Evolutionary conservation across 2,329 filamentous ascomycete species (phyloP), one percentile per base, ranked within the genome.

Genomic region (Venturia effusa): DNA sequence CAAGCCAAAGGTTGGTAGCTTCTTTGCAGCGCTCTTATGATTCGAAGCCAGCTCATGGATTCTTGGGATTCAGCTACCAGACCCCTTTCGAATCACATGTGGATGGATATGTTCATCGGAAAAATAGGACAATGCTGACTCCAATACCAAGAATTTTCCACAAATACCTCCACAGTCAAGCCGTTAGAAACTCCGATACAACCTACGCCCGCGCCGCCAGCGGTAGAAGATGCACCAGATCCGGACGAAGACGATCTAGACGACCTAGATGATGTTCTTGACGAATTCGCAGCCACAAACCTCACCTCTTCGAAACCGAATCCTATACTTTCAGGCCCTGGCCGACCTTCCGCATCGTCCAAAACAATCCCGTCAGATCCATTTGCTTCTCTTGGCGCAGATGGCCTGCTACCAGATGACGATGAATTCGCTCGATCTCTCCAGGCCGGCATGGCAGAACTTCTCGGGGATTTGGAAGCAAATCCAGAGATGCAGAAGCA

Each of bases 221-320:
- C 62, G n/a, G 19, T 66, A 64, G 75, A 76, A 54, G 71, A 74
- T 68, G 86, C 88, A 19, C 88, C 92, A 24, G 93, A 97, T 71
- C 93, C 92, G 7, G 93, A 97, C 68, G 92, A 96, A 75, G 94
- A 94, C 75, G 90, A 94, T 69, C 79, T 94, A 24, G 90, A 97
- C 71, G 94, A 97, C 71, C 80, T 99, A 55, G 94, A 99, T 76
- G 91, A 97, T 70, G 88, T 97, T 75, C 86, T 99, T 32, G 91
- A 97, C 72, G 89, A 97, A 68, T 99, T 99, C 77, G 87, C 88
- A 51, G 77, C 88, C 34, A 80, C 81, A 61, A 85, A 87, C 68
- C 70, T 86, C 65, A 78, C 83, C 68, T 71, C 76, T 69, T 81
- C 79, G 73, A 71, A 74, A 55, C 68, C 68, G 66, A 69, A 69